These are phyloP conservation scores for Cordyceps cicadae DNA, from an alignment of 2,329 filamentous ascomycete genomes.

Conservation along the genomic window DNA sequence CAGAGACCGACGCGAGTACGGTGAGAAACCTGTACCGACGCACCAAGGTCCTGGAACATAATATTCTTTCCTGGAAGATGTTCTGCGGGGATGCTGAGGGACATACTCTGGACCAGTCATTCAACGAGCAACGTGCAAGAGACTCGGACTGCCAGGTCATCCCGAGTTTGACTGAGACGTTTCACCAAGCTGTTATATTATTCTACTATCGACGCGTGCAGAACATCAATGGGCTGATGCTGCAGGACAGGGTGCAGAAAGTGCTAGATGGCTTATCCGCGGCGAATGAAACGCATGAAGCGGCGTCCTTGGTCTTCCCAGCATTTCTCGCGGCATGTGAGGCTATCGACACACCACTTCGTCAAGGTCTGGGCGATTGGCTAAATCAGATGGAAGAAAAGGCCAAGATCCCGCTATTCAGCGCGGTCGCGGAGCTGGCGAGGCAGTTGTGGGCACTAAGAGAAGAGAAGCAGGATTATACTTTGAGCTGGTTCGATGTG, in stretches of 20 bases:
- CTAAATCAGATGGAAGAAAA: background rate
- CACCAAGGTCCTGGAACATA: background rate
- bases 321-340: background rate
- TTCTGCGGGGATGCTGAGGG: background rate
- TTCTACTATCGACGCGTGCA: constrained; percentile 6
- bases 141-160: background rate
- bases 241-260: constrained; percentile 1
- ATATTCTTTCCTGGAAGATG: background rate
- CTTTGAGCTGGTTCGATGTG: constrained; percentile 1
- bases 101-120: too few relatives aligned
- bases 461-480: constrained; percentile 2
- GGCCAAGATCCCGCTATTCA: background rate
- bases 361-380: background rate
- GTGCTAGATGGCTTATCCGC: background rate
- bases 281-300: background rate
- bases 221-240: constrained; percentile 6
- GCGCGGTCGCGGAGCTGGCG: background rate
- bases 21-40: background rate
- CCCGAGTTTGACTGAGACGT: background rate
- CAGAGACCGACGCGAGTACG: background rate
- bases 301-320: background rate
- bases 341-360: background rate
- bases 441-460: background rate
- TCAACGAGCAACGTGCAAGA: background rate
- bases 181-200: constrained; percentile 1